A percentile compares a stretch with the other conserved stretches of the same genome.
phyloP scores from a whole-genome alignment of 2,329 filamentous ascomycete genomes.

The Trichoderma breve region DNA sequence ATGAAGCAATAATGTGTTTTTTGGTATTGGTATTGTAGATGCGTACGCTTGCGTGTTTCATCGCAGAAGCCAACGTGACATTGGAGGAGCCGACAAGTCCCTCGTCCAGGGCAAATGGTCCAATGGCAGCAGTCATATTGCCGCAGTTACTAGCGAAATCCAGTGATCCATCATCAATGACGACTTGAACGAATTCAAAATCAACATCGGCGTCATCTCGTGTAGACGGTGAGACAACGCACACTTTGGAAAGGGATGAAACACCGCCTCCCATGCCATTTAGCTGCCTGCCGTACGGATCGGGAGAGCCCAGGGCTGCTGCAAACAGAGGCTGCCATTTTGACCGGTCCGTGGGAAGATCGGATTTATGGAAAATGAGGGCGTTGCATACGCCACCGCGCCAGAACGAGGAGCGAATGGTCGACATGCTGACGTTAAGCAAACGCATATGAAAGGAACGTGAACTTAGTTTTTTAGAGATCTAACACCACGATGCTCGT shows the following conservation, averaged over 20 bases:
- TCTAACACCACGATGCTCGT: not conserved
- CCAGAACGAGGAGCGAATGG: not conserved
- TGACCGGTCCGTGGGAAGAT: not conserved
- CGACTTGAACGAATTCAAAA: not conserved
- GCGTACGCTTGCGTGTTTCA: not conserved
- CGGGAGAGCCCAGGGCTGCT: not conserved
- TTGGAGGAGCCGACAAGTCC: not conserved
- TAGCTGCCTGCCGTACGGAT: not conserved
- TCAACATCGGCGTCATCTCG: not conserved
- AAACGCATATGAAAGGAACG: not conserved
- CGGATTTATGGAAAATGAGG: not conserved
- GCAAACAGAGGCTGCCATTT: not conserved
- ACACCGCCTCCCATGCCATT: constrained; percentile 5
- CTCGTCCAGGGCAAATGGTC: not conserved
- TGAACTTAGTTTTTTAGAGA: not conserved
- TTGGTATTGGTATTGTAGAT: constrained; percentile 3
- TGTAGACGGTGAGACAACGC: not conserved
- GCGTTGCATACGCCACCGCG: not conserved
- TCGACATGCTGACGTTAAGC: not conserved
- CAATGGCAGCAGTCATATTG: not conserved
- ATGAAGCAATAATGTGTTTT: not conserved
- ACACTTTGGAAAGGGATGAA: not conserved
- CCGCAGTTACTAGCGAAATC: not conserved
- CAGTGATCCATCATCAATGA: not conserved
- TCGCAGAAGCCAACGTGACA: not conserved